Percentiles rank a stretch among this genome's conserved stretches.
Evolutionary conservation across 495 filamentous ascomycete species (phyloP).

Genomic region (Aspergillus campestris): DNA sequence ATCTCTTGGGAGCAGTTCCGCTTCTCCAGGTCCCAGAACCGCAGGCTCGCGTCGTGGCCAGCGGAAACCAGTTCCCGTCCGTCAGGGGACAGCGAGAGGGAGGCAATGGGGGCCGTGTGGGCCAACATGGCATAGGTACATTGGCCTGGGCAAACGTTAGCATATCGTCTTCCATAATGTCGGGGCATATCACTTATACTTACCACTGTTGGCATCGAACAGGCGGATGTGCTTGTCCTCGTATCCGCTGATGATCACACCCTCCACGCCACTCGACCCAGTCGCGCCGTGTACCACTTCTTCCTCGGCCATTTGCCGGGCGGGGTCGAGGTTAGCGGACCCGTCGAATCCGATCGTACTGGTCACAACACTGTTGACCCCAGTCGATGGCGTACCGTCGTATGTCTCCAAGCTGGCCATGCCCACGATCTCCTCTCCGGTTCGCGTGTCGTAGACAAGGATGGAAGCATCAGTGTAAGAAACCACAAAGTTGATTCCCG

Average conservation of each 20-base stretch:
- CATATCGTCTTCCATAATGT: background rate
- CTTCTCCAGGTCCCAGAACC: constrained; percentile 98
- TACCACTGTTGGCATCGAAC: constrained; percentile 98
- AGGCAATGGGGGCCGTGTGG: constrained; percentile 84
- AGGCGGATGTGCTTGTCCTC: constrained; percentile 93
- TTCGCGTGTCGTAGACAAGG: constrained; percentile 82
- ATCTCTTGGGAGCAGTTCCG: constrained; percentile 89
- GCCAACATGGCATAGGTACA: constrained; percentile 98
- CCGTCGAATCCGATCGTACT: constrained; percentile 74
- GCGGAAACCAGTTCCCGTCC: constrained; percentile 91
- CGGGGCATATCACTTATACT: constrained; percentile 24
- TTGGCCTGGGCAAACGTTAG: constrained; percentile 63
- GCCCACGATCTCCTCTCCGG: constrained; percentile 80
- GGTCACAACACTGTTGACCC: constrained; percentile 87
- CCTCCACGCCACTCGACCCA: constrained; percentile 79
- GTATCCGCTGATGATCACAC: constrained; percentile 87
- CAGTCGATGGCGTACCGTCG: constrained; percentile 71
- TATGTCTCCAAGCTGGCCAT: constrained; percentile 95
- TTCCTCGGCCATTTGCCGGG: constrained; percentile 52
- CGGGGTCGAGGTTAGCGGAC: constrained; percentile 54
- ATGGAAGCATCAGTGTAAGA: constrained; percentile 85
- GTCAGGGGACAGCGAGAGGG: constrained; percentile 82
- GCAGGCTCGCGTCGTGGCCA: constrained; percentile 86
- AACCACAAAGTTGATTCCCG: constrained; percentile 90
- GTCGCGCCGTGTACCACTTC: constrained; percentile 73